phyloP scores from a whole-genome alignment of 176 grass and related monocot genomes.

The Pharus latifolius region DNA sequence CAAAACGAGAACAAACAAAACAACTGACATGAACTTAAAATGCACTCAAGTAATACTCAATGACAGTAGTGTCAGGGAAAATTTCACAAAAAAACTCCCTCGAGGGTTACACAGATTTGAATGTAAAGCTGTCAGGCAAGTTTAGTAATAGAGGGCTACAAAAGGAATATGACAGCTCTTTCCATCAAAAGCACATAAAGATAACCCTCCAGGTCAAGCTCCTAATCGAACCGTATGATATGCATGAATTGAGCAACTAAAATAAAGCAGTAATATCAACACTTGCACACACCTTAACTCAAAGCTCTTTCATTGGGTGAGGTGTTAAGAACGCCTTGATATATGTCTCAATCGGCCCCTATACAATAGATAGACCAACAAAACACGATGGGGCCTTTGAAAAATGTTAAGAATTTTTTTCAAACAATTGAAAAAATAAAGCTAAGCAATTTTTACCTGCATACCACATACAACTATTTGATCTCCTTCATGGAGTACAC shows the following conservation, averaged over 20 bases:
- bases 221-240: not conserved
- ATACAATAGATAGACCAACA: not conserved
- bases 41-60: too few species aligned
- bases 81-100: too few species aligned
- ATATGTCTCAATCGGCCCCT: slow-evolving; percentile 58
- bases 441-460: slow-evolving; percentile 37
- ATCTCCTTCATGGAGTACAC: slow-evolving; percentile 55
- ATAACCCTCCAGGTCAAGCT: too few species aligned
- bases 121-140: too few species aligned
- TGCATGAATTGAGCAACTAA: not conserved
- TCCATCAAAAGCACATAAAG: too few species aligned
- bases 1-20: too few species aligned
- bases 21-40: too few species aligned
- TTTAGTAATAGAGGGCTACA: too few species aligned
- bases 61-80: too few species aligned
- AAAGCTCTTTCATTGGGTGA: slow-evolving; percentile 65
- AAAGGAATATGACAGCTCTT: too few species aligned
- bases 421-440: not conserved
- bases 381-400: not conserved
- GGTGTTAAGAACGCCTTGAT: slow-evolving; percentile 71
- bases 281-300: slow-evolving; percentile 49
- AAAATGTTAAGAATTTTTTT: not conserved
- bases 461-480: slow-evolving; percentile 66
- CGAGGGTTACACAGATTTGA: too few species aligned
- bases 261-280: not conserved